phyloP scores from a whole-genome alignment of 371 early-diverging fungal species.

The Batkoa obscura region DNA sequence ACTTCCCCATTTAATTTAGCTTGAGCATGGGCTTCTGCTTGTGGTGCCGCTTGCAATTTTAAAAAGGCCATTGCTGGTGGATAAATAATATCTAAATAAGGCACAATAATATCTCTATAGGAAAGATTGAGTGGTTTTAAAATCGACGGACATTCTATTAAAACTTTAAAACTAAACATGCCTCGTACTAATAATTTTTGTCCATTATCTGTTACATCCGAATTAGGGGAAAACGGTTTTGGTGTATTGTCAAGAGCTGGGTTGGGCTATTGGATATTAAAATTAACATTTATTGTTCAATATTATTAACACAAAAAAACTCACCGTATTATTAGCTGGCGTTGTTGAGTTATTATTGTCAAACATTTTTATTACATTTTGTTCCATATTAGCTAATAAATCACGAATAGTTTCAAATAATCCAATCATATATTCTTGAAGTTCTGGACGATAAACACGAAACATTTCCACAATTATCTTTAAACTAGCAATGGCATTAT shows the following conservation, averaged over 20 bases:
- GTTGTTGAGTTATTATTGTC: constrained; percentile 50
- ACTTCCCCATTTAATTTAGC: constrained; percentile 43
- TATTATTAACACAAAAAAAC: constrained; percentile 21
- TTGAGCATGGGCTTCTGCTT: constrained; percentile 44
- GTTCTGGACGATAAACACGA: constrained; percentile 51
- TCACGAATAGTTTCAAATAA: constrained; percentile 83
- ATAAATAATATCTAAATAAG: background rate
- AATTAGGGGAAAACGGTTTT: constrained; percentile 58
- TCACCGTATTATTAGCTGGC: constrained; percentile 30
- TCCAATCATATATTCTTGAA: constrained; percentile 73
- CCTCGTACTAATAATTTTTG: constrained; percentile 20
- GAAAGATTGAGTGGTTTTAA: constrained; percentile 29
- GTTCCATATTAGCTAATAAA: constrained; percentile 75
- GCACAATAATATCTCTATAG: constrained; percentile 11
- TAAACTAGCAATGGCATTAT: constrained; percentile 79
- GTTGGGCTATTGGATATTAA: constrained; percentile 35
- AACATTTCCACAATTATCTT: constrained; percentile 90
- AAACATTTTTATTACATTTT: constrained; percentile 62
- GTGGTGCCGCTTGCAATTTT: constrained; percentile 54
- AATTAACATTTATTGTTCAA: constrained; percentile 1
- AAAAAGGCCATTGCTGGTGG: constrained; percentile 13
- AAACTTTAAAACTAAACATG: constrained; percentile 81
- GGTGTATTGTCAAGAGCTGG: constrained; percentile 39
- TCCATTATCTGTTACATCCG: constrained; percentile 41
- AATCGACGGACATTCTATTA: constrained; percentile 94